phyloP scores from a whole-genome alignment of 768 basidiomycete genomes.

The Lactarius deliciosus region DNA sequence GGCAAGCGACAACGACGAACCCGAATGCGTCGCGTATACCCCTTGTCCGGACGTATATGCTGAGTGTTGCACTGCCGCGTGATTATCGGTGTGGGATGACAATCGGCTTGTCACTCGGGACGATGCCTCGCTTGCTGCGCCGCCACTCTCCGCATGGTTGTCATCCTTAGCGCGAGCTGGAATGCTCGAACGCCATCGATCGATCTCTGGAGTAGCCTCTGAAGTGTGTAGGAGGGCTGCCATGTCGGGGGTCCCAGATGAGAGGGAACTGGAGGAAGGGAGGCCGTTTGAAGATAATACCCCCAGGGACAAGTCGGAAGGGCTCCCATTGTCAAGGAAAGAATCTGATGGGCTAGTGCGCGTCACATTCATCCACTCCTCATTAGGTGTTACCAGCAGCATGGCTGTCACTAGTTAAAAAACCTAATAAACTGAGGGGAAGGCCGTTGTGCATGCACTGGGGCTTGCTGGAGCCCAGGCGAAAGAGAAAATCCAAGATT shows the following conservation, averaged over 20 bases:
- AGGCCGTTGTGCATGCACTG: conserved; percentile 65
- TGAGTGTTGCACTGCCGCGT: no score
- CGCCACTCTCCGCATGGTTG: background rate
- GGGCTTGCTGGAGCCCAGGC: conserved; percentile 48
- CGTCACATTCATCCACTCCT: conserved; percentile 46
- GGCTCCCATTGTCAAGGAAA: background rate
- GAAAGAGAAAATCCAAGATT: conserved; percentile 62
- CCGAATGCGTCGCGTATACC: no score
- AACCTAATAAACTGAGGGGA: conserved; percentile 66
- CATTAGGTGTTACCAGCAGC: conserved; percentile 64
- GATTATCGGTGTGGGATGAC: no score
- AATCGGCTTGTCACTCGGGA: no score
- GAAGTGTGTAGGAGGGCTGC: background rate
- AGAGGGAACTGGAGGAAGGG: background rate
- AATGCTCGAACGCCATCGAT: conserved; percentile 18
- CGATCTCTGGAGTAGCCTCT: conserved; percentile 18
- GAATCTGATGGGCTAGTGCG: conserved; percentile 13
- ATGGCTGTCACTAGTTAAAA: conserved; percentile 67
- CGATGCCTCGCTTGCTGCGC: background rate
- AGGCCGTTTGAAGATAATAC: background rate
- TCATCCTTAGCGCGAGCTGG: background rate
- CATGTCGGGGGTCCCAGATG: background rate
- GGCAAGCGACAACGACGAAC: no score
- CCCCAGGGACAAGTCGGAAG: background rate
- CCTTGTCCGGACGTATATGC: no score